These are phyloP conservation scores for Anethum foeniculum DNA, from an alignment of 140 eudicot species.

Conservation along the genomic window DNA sequence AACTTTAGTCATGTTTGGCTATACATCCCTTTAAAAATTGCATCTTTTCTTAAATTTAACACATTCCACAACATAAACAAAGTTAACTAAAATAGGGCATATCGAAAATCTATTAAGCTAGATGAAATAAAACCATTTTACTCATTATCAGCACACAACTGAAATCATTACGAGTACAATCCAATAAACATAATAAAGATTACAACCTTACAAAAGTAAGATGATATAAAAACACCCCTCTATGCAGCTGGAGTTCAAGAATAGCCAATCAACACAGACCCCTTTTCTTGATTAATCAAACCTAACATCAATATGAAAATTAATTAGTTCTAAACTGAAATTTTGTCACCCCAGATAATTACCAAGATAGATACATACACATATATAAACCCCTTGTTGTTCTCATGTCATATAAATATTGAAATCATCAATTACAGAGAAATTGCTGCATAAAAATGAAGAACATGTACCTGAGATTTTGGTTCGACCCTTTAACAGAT, in stretches of 20 bases:
- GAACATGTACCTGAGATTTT: background rate
- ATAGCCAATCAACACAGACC: background rate
- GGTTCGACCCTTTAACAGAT: background rate
- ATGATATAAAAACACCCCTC: background rate
- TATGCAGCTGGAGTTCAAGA: background rate
- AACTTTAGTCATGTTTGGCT: background rate
- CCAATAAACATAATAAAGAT: background rate
- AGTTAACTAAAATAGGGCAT: background rate
- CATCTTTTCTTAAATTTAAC: background rate
- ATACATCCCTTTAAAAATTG: background rate
- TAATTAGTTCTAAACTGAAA: background rate
- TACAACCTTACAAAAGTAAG: background rate
- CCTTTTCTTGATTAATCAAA: background rate
- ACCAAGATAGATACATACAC: background rate
- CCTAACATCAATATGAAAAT: background rate
- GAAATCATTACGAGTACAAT: background rate
- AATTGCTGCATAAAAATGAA: background rate
- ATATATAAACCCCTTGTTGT: background rate
- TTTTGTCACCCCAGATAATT: background rate
- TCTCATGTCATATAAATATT: background rate
- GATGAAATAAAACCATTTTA: background rate
- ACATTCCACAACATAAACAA: background rate
- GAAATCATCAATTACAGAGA: background rate
- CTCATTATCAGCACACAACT: background rate
- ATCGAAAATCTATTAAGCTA: background rate